Base-by-base conservation (phyloP, 768 basidiomycete species). In the Leucocoprinus sp. region DNA sequence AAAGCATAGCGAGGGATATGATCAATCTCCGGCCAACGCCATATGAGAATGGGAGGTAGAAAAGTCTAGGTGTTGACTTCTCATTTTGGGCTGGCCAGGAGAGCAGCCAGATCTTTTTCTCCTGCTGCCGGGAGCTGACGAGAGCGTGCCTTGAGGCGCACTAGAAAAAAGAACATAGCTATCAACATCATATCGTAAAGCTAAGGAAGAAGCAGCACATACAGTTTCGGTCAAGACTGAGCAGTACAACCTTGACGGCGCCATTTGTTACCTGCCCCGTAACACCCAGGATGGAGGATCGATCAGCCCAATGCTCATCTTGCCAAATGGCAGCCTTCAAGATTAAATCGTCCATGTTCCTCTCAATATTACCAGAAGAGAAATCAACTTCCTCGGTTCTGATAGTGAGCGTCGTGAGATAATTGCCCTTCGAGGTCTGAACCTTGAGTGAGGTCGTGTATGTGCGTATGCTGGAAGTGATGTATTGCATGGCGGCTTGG, bases 311-410 rank as follows among this genome's bases (percentile, higher is more conserved):
- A 58, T 97, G 91, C 26, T 91, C 85, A 43, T 85, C 76, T 57
- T 97, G 95, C 88, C 92, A 97, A 40, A 87, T 74, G 14, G 90
- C 93, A 27, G 92, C 86, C 56, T 87, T 84, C 35, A 98, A 74
- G 48, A 99, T 96, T 43, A 93, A 71, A 56, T 98, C 95, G 57
- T 98, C 96, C 89, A 96, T 93, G 50, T 75, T 90, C 29, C 84
- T 74, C 37, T 85, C 84, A 55, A 66, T 45, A 58, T 68, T 53
- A 15, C 65, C 64, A 23, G 66, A 64, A 18, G 72, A 57, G 57
- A 91, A 87, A 51, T 90, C 84, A 49, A 93, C 75, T 50, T 84
- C 76, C 61, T 98, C 95, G 0, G 80, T 82, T 18, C 92, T 81
- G 15, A 98, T 78, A 56, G 63, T 81, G 14, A 99, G 73, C 29